Evolutionary conservation across 495 filamentous ascomycete genomes (phyloP).

Genomic region (Chaetomium tenue): DNA sequence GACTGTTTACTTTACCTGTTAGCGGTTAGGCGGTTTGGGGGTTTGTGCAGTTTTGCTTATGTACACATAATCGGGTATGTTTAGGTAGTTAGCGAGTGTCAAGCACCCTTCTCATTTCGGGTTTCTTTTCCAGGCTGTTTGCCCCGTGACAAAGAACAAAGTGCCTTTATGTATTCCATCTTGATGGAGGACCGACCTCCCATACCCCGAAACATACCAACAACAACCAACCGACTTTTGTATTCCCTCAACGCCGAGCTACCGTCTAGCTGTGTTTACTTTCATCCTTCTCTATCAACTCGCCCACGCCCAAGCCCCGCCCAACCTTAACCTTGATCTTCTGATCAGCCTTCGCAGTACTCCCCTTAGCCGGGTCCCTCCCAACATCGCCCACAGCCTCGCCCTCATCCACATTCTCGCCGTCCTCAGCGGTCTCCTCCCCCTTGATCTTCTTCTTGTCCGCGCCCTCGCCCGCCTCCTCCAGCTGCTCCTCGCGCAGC

Average conservation of each 20-base stretch:
- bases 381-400: conserved; percentile 48
- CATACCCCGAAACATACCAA: not conserved
- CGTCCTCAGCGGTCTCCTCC: conserved; percentile 4
- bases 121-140: too few species aligned
- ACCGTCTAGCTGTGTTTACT: conserved; percentile 40
- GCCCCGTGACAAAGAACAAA: too few species aligned
- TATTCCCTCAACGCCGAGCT: conserved; percentile 18
- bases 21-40: too few species aligned
- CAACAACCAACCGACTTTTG: conserved; percentile 5
- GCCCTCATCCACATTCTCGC: conserved; percentile 43
- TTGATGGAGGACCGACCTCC: too few species aligned
- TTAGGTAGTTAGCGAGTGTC: not conserved
- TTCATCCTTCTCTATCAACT: conserved; percentile 80
- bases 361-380: conserved; percentile 36
- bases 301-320: conserved; percentile 73
- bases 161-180: not conserved
- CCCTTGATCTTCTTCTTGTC: conserved; percentile 24
- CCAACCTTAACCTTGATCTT: conserved; percentile 73
- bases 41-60: too few species aligned
- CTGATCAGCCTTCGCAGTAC: conserved; percentile 32
- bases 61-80: not conserved
- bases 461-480: conserved; percentile 35
- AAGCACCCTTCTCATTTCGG: not conserved
- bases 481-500: conserved; percentile 40
- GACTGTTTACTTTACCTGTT: too few species aligned